A percentile compares a stretch with the other conserved stretches of the same genome.
phyloP scores from a whole-genome alignment of 495 filamentous ascomycete species.

The Aspergillus conjunctus region DNA sequence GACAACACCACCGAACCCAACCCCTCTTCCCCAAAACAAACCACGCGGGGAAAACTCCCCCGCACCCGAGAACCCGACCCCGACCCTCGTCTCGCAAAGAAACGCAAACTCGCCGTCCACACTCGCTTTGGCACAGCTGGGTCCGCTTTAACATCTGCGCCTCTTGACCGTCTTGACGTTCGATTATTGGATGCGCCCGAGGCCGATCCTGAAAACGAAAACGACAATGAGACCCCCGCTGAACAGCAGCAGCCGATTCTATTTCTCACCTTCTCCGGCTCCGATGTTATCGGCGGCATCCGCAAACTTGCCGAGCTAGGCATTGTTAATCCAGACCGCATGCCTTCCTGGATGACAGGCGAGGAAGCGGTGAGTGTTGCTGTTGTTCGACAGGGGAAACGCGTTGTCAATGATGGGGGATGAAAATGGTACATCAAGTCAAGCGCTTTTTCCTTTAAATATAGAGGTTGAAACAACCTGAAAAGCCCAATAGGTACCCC shows the following conservation, averaged over 20 bases:
- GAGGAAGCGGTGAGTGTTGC: slow-evolving; percentile 78
- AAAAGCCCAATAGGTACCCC: not conserved
- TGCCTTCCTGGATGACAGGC: slow-evolving; percentile 92
- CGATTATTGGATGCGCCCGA: slow-evolving; percentile 35
- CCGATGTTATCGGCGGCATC: slow-evolving; percentile 80
- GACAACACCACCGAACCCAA: not conserved
- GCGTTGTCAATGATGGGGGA: slow-evolving; percentile 27
- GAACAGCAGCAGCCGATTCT: slow-evolving; percentile 39
- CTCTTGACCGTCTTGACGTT: slow-evolving; percentile 37
- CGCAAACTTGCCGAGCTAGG: slow-evolving; percentile 74
- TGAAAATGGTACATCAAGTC: slow-evolving; percentile 17
- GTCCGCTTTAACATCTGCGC: slow-evolving; percentile 28
- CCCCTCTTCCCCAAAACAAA: not conserved
- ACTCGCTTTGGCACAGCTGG: slow-evolving; percentile 49
- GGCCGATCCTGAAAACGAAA: too few species aligned
- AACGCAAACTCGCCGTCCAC: slow-evolving; percentile 58
- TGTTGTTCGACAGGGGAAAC: slow-evolving; percentile 63
- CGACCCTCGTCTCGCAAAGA: slow-evolving; percentile 56
- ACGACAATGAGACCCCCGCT: not conserved
- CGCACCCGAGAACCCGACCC: slow-evolving; percentile 43
- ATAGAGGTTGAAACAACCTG: not conserved
- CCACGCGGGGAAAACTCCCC: not conserved
- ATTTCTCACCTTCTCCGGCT: slow-evolving; percentile 67
- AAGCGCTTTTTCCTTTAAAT: too few species aligned
- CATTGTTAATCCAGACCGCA: slow-evolving; percentile 68